Conservation (phyloP, 2,329 filamentous ascomycete genomes). For the Penicillium verrucosum region DNA sequence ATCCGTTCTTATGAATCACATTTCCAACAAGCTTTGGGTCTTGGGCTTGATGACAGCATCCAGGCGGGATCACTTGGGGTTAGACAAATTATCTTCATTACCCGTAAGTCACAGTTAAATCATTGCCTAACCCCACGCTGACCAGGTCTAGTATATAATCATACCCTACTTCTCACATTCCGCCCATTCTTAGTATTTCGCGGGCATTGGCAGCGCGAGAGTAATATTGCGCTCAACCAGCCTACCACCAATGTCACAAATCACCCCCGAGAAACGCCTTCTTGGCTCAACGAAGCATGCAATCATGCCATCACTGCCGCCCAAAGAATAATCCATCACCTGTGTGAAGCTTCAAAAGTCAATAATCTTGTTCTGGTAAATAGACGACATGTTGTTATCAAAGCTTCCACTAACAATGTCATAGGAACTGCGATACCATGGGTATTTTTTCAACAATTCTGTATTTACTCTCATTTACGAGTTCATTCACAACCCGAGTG, state of each 20-base stretch:
- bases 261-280: constrained; percentile 27
- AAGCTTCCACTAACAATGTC: background rate
- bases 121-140: background rate
- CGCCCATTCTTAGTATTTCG: constrained; percentile 47
- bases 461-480: constrained; percentile 45
- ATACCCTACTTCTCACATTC: constrained; percentile 44
- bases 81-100: constrained; percentile 41
- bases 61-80: constrained; percentile 42
- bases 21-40: constrained; percentile 30
- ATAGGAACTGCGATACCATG: constrained; percentile 47
- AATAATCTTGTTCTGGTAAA: constrained; percentile 42
- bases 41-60: constrained; percentile 36
- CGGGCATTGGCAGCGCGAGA: constrained; percentile 41
- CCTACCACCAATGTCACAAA: constrained; percentile 6
- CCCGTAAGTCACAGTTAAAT: constrained; percentile 30
- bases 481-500: constrained; percentile 40
- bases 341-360: constrained; percentile 40
- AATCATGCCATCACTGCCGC: constrained; percentile 44
- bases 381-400: background rate
- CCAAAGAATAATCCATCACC: constrained; percentile 41
- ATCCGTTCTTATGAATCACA: constrained; percentile 27
- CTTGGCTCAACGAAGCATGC: constrained; percentile 47
- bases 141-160: constrained; percentile 42
- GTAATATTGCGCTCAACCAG: constrained; percentile 14
- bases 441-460: constrained; percentile 45